phyloP scores from a whole-genome alignment of 2,329 filamentous ascomycete species.

The Tolypocladium pustulatum region DNA sequence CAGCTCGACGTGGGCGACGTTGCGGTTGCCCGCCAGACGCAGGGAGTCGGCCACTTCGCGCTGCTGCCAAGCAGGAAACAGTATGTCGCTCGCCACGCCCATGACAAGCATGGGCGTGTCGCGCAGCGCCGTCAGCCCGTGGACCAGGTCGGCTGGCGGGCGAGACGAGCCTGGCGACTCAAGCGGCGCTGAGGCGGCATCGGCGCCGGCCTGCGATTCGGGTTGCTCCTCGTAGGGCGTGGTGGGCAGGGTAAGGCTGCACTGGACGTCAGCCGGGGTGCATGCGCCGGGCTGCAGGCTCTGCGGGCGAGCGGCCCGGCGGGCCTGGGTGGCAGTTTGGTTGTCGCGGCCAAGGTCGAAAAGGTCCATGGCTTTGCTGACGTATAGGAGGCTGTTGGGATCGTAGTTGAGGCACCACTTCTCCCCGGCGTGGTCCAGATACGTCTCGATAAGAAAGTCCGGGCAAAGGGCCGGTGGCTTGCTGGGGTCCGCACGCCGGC shows the following conservation, averaged over 20 bases:
- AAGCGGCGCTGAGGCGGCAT: conserved; percentile 13
- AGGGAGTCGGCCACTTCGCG: conserved; percentile 83
- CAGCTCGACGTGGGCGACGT: conserved; percentile 79
- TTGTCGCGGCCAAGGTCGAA: conserved; percentile 77
- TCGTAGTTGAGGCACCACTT: conserved; percentile 98
- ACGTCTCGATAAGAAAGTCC: conserved; percentile 96
- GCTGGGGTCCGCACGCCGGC: conserved; percentile 72
- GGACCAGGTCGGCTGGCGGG: conserved; percentile 70
- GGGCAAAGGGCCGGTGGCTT: conserved; percentile 91
- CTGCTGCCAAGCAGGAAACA: conserved; percentile 98
- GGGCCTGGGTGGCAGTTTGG: conserved; percentile 50
- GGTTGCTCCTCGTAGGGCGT: conserved; percentile 79
- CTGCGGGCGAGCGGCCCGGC: conserved; percentile 50
- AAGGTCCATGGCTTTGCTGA: conserved; percentile 97
- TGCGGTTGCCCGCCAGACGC: conserved; percentile 63
- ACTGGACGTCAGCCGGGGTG: too few relatives aligned
- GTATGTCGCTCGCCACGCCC: conserved; percentile 88
- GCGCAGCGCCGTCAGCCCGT: conserved; percentile 59
- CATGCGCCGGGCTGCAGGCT: conserved; percentile 47
- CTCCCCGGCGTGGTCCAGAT: conserved; percentile 93
- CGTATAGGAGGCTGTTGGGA: conserved; percentile 87
- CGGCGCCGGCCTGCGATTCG: conserved; percentile 27
- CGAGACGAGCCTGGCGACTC: conserved; percentile 26
- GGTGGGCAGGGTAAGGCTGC: conserved; percentile 71
- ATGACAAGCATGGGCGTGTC: conserved; percentile 79